These are phyloP conservation scores for Suhomyces pyralidae DNA, from an alignment of 805 yeast genomes.

Conservation along the genomic window DNA sequence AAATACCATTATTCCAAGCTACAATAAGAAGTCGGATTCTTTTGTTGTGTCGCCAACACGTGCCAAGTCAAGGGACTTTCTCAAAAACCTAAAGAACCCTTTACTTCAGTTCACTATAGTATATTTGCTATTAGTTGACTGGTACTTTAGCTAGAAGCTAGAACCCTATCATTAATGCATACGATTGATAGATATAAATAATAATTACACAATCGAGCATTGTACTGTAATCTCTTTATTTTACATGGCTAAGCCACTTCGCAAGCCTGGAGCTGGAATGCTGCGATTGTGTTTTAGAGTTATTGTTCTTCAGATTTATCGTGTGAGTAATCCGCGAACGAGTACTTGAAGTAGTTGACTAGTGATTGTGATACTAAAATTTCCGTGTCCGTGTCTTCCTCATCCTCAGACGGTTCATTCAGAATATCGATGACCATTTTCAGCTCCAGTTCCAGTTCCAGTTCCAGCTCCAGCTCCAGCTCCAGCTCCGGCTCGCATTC, in stretches of 20 bases:
- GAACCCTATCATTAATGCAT: not conserved
- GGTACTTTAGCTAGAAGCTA: not conserved
- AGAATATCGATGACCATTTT: not conserved
- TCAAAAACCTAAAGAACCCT: not conserved
- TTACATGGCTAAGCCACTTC: not conserved
- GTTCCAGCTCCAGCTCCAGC: not conserved
- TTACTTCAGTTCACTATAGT: not conserved
- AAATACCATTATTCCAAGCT: not conserved
- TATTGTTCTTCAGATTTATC: not conserved
- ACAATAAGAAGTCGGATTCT: not conserved
- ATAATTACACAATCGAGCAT: not conserved
- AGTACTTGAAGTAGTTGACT: slow-evolving; percentile 5
- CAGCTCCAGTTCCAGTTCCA: not conserved
- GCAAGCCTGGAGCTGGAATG: not conserved
- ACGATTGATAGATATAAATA: not conserved
- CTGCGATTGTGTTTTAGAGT: not conserved
- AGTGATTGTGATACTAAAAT: slow-evolving; percentile 3
- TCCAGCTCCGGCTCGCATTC: not conserved
- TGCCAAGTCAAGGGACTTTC: not conserved
- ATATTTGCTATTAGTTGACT: not conserved
- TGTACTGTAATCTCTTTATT: not conserved
- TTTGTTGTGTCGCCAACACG: not conserved
- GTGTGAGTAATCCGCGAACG: slow-evolving; percentile 4
- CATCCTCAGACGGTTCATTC: not conserved
- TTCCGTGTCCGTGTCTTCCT: not conserved